A percentile compares a stretch with the other conserved stretches of the same genome.
These are phyloP conservation scores for Alnus glutinosa DNA, from an alignment of 306 rosid species.

Conservation along the genomic window DNA sequence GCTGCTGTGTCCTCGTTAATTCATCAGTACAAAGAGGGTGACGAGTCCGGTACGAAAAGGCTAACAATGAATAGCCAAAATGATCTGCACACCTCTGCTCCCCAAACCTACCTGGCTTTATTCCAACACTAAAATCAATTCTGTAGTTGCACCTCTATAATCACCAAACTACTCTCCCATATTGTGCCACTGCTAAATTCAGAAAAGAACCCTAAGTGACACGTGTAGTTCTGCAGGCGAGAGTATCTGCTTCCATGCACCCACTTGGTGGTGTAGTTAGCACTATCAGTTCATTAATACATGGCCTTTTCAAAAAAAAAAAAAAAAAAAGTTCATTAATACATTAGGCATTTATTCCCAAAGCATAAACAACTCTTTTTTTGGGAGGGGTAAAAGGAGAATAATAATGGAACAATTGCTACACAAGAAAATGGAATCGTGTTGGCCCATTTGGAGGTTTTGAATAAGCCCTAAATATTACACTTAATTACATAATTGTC, in stretches of 20 bases:
- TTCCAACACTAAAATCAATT: conserved; percentile 25
- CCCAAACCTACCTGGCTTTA: conserved; percentile 27
- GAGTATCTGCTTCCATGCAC: background rate
- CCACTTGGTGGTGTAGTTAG: background rate
- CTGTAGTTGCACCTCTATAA: background rate
- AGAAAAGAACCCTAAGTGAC: background rate
- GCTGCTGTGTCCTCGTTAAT: conserved; percentile 20
- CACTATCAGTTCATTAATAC: background rate
- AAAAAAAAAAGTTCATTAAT: background rate
- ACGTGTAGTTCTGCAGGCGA: background rate
- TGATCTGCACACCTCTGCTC: conserved; percentile 12
- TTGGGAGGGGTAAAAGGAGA: no score
- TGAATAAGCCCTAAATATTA: background rate
- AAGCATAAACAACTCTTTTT: background rate
- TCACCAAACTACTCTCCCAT: background rate
- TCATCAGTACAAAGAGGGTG: conserved; percentile 21
- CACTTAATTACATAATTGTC: conserved; percentile 16
- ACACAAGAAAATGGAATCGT: background rate
- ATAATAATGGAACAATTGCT: conserved; percentile 2
- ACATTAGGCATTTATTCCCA: conserved; percentile 18
- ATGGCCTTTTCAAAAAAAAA: no score
- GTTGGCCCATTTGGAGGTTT: background rate
- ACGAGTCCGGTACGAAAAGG: conserved; percentile 21
- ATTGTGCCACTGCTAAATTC: background rate
- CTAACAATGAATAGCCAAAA: background rate